Conservation (phyloP, 2,329 filamentous ascomycete genomes). For the Parastagonospora avenae region DNA sequence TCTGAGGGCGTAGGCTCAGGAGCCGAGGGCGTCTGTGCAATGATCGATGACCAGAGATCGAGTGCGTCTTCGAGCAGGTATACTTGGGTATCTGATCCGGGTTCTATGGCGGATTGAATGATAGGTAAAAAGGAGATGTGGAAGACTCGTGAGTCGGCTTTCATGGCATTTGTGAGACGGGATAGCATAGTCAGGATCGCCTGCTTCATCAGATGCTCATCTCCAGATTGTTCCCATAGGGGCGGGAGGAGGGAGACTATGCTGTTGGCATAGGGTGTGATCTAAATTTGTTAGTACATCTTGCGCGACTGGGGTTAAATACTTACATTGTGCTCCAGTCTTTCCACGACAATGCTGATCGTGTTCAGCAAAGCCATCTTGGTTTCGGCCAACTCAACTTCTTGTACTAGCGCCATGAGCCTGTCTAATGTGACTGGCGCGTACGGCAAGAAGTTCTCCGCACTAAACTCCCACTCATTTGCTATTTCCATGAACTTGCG, state of each 20-base stretch:
- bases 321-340: constrained; percentile 74
- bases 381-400: constrained; percentile 82
- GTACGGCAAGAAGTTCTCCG: constrained; percentile 76
- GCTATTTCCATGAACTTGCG: constrained; percentile 80
- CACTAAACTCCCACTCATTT: constrained; percentile 82
- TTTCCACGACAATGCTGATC: constrained; percentile 77
- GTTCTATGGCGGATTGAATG: constrained; percentile 78
- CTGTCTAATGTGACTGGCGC: constrained; percentile 73
- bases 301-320: fast-evolving
- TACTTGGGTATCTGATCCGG: constrained; percentile 64
- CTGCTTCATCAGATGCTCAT: constrained; percentile 93
- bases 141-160: constrained; percentile 75
- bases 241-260: constrained; percentile 80
- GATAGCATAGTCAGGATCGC: constrained; percentile 85
- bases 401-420: constrained; percentile 77
- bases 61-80: constrained; percentile 91
- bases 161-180: constrained; percentile 85
- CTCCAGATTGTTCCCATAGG: constrained; percentile 83
- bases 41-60: constrained; percentile 83
- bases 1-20: constrained; percentile 50
- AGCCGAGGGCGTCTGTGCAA: constrained; percentile 61
- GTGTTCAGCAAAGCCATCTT: constrained; percentile 91
- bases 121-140: constrained; percentile 82
- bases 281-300: constrained; percentile 44
- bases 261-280: constrained; percentile 72